Conservation (phyloP, 352 stramenopile genomes). For the Phytophthora tubulina region DNA sequence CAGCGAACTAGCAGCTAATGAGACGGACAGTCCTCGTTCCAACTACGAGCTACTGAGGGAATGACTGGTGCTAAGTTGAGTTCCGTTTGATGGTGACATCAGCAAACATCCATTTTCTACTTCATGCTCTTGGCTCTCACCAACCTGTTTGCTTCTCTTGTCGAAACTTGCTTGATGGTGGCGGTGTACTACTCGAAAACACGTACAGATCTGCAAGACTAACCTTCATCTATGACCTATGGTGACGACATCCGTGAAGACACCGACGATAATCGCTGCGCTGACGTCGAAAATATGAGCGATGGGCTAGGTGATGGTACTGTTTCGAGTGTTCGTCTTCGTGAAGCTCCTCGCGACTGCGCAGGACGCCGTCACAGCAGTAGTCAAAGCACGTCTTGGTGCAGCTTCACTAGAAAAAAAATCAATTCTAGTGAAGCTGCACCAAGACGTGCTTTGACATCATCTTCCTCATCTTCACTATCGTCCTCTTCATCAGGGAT, state of each 20-base stretch:
- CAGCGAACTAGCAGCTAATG: constrained; percentile 5
- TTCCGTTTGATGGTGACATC: too few species aligned
- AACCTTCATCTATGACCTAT: constrained; percentile 29
- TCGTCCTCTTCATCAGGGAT: constrained; percentile 43
- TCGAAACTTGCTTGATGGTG: constrained; percentile 24
- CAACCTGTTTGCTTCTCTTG: constrained; percentile 20
- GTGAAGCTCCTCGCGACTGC: constrained; percentile 11
- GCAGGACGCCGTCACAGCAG: constrained; percentile 11
- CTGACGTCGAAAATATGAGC: constrained; percentile 41
- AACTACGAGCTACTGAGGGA: constrained; percentile 1
- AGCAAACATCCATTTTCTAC: constrained; percentile 20
- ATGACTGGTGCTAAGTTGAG: background rate
- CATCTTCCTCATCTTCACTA: constrained; percentile 34
- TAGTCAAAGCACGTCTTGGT: constrained; percentile 39
- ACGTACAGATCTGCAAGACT: constrained; percentile 18
- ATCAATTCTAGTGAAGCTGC: constrained; percentile 9
- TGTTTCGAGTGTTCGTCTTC: constrained; percentile 32
- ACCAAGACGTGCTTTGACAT: constrained; percentile 40
- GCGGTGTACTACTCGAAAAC: constrained; percentile 25
- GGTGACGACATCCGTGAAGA: constrained; percentile 25
- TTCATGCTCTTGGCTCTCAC: constrained; percentile 29
- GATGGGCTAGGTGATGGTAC: constrained; percentile 22
- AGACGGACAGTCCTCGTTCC: constrained; percentile 2
- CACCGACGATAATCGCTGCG: constrained; percentile 18
- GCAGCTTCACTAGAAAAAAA: constrained; percentile 15